Evolutionary conservation across 2,329 filamentous ascomycete genomes (phyloP).

Genomic region (Diplodia sapinea): DNA sequence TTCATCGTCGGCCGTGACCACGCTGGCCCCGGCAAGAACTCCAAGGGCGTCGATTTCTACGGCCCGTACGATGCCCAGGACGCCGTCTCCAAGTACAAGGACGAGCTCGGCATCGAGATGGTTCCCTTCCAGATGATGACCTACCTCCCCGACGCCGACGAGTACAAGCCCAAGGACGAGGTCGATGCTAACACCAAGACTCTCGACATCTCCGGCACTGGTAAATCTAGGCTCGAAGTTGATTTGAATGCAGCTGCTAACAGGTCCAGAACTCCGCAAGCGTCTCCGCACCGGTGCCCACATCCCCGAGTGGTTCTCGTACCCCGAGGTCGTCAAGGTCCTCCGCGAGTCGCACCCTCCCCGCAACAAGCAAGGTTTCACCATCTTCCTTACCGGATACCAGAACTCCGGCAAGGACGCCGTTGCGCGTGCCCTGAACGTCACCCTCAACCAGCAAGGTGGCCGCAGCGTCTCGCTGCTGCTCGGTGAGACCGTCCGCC

Average conservation of each 20-base stretch:
- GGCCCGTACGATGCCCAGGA: conserved; percentile 97
- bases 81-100: conserved; percentile 93
- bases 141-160: conserved; percentile 94
- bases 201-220: conserved; percentile 59
- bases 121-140: conserved; percentile 99
- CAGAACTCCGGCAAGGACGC: conserved; percentile 97
- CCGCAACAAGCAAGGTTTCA: conserved; percentile 92
- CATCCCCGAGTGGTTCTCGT: conserved; percentile 99
- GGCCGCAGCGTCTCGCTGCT: conserved; percentile 93
- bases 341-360: conserved; percentile 95
- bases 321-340: conserved; percentile 96
- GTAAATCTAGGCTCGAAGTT: conserved; percentile 35
- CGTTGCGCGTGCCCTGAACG: conserved; percentile 91
- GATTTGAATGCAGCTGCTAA: conserved; percentile 2
- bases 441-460: conserved; percentile 97
- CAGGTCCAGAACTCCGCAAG: conserved; percentile 84
- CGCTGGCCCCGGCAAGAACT: conserved; percentile 97
- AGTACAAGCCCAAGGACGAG: conserved; percentile 93
- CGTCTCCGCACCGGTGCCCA: conserved; percentile 89
- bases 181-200: conserved; percentile 84
- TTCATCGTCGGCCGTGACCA: conserved; percentile 99
- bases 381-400: conserved; percentile 96
- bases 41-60: conserved; percentile 95
- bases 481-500: conserved; percentile 91
- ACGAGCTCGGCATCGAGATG: conserved; percentile 97